Conservation (phyloP, 2,329 filamentous ascomycete genomes). For the Xylariales sp. region DNA sequence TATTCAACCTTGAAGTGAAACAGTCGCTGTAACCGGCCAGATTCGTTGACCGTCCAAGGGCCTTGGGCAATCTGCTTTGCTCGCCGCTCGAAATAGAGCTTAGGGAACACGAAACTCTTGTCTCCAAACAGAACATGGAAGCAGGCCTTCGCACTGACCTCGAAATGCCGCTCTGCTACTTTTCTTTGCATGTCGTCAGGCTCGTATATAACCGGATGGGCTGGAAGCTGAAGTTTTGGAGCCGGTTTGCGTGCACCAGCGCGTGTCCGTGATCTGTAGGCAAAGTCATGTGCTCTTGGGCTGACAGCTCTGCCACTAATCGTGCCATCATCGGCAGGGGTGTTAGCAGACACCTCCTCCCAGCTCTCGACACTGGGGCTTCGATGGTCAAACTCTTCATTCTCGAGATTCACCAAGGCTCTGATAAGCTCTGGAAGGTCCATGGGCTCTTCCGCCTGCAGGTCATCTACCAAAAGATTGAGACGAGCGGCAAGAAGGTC, state of each 20-base stretch:
- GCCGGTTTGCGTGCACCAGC: conserved; percentile 34
- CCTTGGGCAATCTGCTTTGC: conserved; percentile 79
- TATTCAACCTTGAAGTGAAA: conserved; percentile 77
- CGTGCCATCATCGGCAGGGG: conserved; percentile 56
- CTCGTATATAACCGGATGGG: conserved; percentile 76
- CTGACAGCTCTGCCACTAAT: conserved; percentile 32
- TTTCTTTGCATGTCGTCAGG: conserved; percentile 75
- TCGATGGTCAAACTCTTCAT: conserved; percentile 49
- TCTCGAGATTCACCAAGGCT: conserved; percentile 71
- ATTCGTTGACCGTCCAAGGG: conserved; percentile 72
- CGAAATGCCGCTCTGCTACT: conserved; percentile 76
- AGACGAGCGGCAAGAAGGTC: conserved; percentile 77
- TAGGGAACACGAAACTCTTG: conserved; percentile 89
- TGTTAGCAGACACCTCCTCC: conserved; percentile 70
- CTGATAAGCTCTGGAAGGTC: conserved; percentile 66
- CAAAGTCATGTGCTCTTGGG: conserved; percentile 28
- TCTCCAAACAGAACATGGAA: conserved; percentile 97
- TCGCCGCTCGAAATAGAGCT: conserved; percentile 79
- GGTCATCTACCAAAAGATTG: conserved; percentile 79
- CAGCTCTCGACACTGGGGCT: conserved; percentile 83
- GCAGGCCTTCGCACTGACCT: conserved; percentile 87
- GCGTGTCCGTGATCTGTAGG: conserved; percentile 29
- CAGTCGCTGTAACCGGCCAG: conserved; percentile 67
- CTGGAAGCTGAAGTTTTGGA: conserved; percentile 76
- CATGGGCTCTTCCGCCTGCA: conserved; percentile 66